Conservation (phyloP, 495 filamentous ascomycete species). For the Daldinia bambusicola region DNA sequence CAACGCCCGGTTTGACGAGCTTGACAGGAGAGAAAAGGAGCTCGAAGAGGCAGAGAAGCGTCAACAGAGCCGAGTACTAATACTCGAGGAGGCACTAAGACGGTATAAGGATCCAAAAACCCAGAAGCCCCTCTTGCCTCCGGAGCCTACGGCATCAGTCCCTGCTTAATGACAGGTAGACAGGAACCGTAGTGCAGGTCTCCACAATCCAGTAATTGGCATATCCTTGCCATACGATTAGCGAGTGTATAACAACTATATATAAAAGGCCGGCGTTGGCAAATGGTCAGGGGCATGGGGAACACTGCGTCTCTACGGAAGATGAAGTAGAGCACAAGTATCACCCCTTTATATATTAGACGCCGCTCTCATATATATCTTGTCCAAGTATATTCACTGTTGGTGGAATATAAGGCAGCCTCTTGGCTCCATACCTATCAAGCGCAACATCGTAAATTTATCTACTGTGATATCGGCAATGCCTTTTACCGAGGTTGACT, state of each 20-base stretch:
- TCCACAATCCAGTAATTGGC: neutral
- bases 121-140: slow-evolving; percentile 56
- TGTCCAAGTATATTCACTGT: neutral
- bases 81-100: slow-evolving; percentile 75
- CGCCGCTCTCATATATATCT: neutral
- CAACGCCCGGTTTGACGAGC: slow-evolving; percentile 67
- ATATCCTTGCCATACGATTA: neutral
- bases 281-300: neutral
- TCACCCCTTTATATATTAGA: neutral
- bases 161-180: slow-evolving; percentile 2
- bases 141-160: slow-evolving; percentile 35
- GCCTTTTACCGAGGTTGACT: too few relatives aligned
- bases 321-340: slow-evolving; percentile 10
- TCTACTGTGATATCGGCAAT: neutral
- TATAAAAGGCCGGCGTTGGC: slow-evolving; percentile 10
- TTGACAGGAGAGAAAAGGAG: slow-evolving; percentile 69
- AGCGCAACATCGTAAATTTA: too few relatives aligned
- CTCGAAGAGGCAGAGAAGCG: slow-evolving; percentile 71
- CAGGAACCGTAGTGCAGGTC: neutral
- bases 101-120: slow-evolving; percentile 64
- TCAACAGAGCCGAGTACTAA: slow-evolving; percentile 66
- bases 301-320: neutral
- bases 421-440: slow-evolving; percentile 24
- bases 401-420: slow-evolving; percentile 17
- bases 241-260: slow-evolving; percentile 17